These are phyloP conservation scores for Pichia occidentalis DNA, from an alignment of 805 yeast species.

Conservation along the genomic window DNA sequence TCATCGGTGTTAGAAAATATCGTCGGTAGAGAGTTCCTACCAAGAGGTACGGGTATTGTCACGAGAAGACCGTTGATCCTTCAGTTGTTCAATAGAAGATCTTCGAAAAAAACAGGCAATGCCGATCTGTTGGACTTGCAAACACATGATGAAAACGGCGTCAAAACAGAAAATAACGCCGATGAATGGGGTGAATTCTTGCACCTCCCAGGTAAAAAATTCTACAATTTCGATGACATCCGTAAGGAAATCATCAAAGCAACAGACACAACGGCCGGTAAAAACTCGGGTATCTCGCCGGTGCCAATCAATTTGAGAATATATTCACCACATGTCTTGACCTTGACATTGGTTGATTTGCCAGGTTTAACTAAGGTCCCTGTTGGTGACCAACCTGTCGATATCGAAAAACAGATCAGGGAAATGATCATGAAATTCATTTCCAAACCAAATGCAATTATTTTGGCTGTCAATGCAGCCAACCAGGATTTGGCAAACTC, in stretches of 20 bases:
- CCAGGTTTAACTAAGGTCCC: slow-evolving; percentile 99
- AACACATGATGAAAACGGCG: slow-evolving; percentile 38
- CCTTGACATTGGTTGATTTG: slow-evolving; percentile 89
- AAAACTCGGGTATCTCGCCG: slow-evolving; percentile 83
- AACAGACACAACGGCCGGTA: slow-evolving; percentile 77
- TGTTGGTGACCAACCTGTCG: slow-evolving; percentile 97
- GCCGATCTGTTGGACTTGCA: slow-evolving; percentile 41
- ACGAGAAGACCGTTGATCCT: slow-evolving; percentile 82
- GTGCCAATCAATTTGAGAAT: slow-evolving; percentile 90
- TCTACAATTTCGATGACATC: slow-evolving; percentile 82
- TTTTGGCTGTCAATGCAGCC: slow-evolving; percentile 91
- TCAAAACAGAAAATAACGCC: slow-evolving; percentile 59
- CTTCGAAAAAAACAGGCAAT: slow-evolving; percentile 22
- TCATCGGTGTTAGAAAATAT: slow-evolving; percentile 86
- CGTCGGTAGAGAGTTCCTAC: slow-evolving; percentile 86
- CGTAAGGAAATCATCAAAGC: slow-evolving; percentile 87
- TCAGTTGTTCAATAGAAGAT: slow-evolving; percentile 67
- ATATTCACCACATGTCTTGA: slow-evolving; percentile 88
- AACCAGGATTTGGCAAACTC: slow-evolving; percentile 96
- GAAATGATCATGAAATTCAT: slow-evolving; percentile 91
- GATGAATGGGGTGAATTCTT: slow-evolving; percentile 98
- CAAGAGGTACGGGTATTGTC: slow-evolving; percentile 90
- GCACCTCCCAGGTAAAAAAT: slow-evolving; percentile 83
- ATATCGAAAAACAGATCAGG: slow-evolving; percentile 89
- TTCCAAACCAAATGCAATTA: slow-evolving; percentile 91